Conservation (phyloP, 2,329 filamentous ascomycete species). For the Elsinoe ampelina region DNA sequence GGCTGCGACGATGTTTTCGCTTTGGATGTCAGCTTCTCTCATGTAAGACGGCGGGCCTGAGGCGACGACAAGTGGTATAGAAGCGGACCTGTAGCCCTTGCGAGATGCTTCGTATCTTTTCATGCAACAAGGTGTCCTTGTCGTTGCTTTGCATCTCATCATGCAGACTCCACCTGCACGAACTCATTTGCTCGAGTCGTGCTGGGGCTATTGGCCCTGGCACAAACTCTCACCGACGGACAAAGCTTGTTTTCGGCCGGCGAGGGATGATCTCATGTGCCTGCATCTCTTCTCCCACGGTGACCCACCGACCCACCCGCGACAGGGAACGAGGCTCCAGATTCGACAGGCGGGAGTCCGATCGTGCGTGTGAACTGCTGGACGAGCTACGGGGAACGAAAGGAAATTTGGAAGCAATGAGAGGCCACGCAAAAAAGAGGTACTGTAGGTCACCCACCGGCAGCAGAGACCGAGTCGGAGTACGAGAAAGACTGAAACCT, state of each 20-base stretch:
- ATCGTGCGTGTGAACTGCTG: constrained; percentile 2
- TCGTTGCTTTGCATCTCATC: background rate
- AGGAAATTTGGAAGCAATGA: too few relatives aligned
- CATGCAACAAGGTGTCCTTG: too few relatives aligned
- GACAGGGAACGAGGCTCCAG: background rate
- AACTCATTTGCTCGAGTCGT: constrained; percentile 8
- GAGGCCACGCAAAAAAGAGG: background rate
- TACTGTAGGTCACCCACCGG: background rate
- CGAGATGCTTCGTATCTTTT: background rate
- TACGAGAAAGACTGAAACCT: background rate
- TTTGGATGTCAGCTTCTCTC: background rate
- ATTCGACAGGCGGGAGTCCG: background rate
- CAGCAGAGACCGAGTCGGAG: background rate
- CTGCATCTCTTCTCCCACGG: background rate
- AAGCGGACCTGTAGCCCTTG: background rate
- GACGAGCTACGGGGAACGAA: background rate
- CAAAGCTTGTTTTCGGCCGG: constrained; percentile 8
- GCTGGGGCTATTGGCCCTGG: constrained; percentile 3
- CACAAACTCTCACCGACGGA: background rate
- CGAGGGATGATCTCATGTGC: constrained; percentile 7
- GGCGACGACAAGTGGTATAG: background rate
- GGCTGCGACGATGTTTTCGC: background rate
- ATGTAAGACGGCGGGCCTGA: background rate
- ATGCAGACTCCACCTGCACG: background rate
- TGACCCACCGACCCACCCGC: background rate